Conservation (phyloP, 495 filamentous ascomycete genomes). For the Neurospora hispaniola region DNA sequence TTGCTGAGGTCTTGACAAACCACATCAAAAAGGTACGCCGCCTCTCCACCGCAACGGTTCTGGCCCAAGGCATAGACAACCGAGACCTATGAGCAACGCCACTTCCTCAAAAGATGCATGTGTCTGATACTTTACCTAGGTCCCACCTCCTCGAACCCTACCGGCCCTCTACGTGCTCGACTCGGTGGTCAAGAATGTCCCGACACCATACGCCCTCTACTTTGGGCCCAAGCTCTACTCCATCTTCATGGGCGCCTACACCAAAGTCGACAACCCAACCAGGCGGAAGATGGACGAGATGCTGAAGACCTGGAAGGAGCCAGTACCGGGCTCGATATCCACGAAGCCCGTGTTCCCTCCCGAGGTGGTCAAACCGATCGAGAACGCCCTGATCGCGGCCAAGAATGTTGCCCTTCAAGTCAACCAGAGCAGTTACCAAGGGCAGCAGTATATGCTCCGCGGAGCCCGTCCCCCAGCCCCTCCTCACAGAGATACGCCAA, state of each 20-base stretch:
- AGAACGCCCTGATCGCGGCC: constrained; percentile 84
- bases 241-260: constrained; percentile 95
- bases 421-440: constrained; percentile 54
- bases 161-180: constrained; percentile 96
- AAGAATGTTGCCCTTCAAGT: constrained; percentile 63
- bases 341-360: constrained; percentile 77
- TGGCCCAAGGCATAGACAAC: not conserved
- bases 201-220: constrained; percentile 91
- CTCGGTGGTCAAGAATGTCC: constrained; percentile 97
- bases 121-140: constrained; percentile 40
- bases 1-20: constrained; percentile 77
- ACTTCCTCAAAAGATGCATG: not conserved
- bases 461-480: constrained; percentile 44
- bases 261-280: constrained; percentile 68
- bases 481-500: constrained; percentile 56
- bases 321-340: constrained; percentile 83
- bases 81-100: not conserved
- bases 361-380: constrained; percentile 78
- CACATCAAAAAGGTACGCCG: constrained; percentile 85
- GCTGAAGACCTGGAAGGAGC: constrained; percentile 96
- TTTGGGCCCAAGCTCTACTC: constrained; percentile 82
- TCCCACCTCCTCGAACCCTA: constrained; percentile 72
- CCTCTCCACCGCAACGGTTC: not conserved
- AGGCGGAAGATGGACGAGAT: constrained; percentile 89
- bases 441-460: constrained; percentile 51